Evolutionary conservation across 2,329 filamentous ascomycete genomes (phyloP).

Genomic region (Paecilomyces sp.): DNA sequence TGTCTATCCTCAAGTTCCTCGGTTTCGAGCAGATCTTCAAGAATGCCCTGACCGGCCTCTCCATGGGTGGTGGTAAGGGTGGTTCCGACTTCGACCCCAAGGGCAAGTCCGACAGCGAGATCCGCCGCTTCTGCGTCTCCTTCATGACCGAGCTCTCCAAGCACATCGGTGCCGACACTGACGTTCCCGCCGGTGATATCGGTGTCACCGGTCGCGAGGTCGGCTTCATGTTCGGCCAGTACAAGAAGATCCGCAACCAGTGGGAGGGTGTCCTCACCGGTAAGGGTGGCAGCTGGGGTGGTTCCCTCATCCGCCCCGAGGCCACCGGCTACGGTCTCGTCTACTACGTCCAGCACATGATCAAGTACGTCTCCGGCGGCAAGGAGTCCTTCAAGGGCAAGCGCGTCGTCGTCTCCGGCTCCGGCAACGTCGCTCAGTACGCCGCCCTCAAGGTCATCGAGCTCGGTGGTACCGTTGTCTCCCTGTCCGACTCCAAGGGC

Average conservation of each 20-base stretch:
- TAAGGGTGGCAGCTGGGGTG: conserved; percentile 90
- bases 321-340: conserved; percentile 94
- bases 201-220: conserved; percentile 89
- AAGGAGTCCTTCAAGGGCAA: conserved; percentile 83
- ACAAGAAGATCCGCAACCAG: conserved; percentile 78
- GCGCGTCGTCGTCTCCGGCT: conserved; percentile 90
- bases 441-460: conserved; percentile 94
- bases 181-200: conserved; percentile 95
- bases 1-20: conserved; percentile 82
- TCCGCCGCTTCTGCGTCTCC: conserved; percentile 89
- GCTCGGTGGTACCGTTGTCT: conserved; percentile 86
- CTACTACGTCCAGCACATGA: conserved; percentile 96
- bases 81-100: conserved; percentile 98
- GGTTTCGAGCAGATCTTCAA: conserved; percentile 99
- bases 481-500: conserved; percentile 88
- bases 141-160: conserved; percentile 96
- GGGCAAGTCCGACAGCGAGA: conserved; percentile 95
- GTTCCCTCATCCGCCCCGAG: conserved; percentile 88
- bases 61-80: conserved; percentile 96
- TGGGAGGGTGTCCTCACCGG: conserved; percentile 97
- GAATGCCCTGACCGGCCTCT: conserved; percentile 93
- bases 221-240: conserved; percentile 89
- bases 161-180: conserved; percentile 93
- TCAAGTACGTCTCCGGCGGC: conserved; percentile 70
- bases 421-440: conserved; percentile 96